Evolutionary conservation across 2,329 filamentous ascomycete genomes (phyloP), one percentile per base, ranked within the genome.

Genomic region (Alternaria consortialis): DNA sequence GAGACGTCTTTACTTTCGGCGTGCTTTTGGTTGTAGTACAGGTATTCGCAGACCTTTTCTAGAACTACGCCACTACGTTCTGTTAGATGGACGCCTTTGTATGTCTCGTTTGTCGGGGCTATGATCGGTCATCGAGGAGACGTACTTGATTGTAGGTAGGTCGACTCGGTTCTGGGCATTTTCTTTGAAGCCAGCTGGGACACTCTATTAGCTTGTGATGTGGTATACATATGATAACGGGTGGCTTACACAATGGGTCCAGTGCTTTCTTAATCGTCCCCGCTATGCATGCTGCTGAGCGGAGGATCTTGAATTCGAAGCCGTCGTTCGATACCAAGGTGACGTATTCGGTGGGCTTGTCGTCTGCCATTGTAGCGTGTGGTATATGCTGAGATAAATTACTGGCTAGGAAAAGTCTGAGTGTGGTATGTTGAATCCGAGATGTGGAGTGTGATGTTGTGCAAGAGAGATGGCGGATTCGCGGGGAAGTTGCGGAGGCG

Each of bases 11-110:
- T 88, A 67, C 83, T 83, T 67, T 92, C 86, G 53, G 85, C 85
- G 79, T 92, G 85, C 72, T 89, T 90, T 79, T 93, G 89, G 82
- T 91, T 91, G 82, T 93, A 94, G 75, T 93, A 91, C 64, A 93
- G 89, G 80, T 94, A 94, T 79, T 94, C 90, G 77, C 89, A 91
- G 32, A 94, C 88, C 75, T 92, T 93, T 77, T 94, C 91, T 3
- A 94, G 86, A 6, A 93, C 86, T 54, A 90, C 82, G 65, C 88
- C 90, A 79, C 90, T 93, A 76, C 0, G 6, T 6, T 8, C 5
- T 5, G 51, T 70, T 40, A 70, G 62, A 34, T n/a, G 42, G 3
- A 12, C 5, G 12, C 7, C 39, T 40, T 29, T n/a, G 5, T 7
- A 6, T 11, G 7, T 36, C n/a, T 44, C 5, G 17, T 29, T 11